Base-by-base conservation (phyloP, 108 stramenopile species). In the Pseudonitzschia multistriata region DNA sequence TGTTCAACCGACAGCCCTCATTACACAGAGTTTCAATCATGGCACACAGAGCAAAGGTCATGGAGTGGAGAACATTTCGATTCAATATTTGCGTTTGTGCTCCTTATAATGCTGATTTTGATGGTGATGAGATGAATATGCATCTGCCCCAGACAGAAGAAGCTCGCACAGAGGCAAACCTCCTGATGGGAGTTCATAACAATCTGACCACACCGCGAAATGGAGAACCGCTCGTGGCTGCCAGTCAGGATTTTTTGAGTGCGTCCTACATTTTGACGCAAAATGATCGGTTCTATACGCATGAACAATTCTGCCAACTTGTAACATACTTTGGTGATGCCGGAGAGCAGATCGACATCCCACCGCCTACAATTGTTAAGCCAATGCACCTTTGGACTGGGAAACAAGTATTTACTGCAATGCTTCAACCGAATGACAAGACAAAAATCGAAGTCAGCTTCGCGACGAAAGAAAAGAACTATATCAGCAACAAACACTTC, bases 51-150 rank as follows among this genome's bases (percentile, higher is more conserved):
- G 99, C 88, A 3, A 97, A 96, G 77, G 94, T 99, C 45, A 75
- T 97, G 82, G 88, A 93, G 21, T 97, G 94, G 92, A 62, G 96
- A 34, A 98, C 99, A 1, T 98, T 99, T 74, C 89, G 98, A 21
- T 98, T 99, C 92, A 99, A 99, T 74, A 98, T 96, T 70, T 98
- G 97, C 70, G 97, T 97, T 50, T 99, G 99, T 83, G 92, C 95
- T 39, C 97, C 99, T 8, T 99, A 98, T 80, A 98, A 98, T 73
- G 98, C 96, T 35, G 99, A 99, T 73, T 99, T 99, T 72, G 97
- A 99, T 78, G 99, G 99, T 47, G 99, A 99, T 78, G 99, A 99
- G 81, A 99, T 99, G 97, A 98, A 99, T 73, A 88, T 99, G 93
- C 99, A 99, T 81, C 71, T 98, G 21, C 99, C 99, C 15, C 99